These are phyloP conservation scores for Diversispora epigaea DNA, from an alignment of 192 early-diverging fungal genomes.

Conservation along the genomic window DNA sequence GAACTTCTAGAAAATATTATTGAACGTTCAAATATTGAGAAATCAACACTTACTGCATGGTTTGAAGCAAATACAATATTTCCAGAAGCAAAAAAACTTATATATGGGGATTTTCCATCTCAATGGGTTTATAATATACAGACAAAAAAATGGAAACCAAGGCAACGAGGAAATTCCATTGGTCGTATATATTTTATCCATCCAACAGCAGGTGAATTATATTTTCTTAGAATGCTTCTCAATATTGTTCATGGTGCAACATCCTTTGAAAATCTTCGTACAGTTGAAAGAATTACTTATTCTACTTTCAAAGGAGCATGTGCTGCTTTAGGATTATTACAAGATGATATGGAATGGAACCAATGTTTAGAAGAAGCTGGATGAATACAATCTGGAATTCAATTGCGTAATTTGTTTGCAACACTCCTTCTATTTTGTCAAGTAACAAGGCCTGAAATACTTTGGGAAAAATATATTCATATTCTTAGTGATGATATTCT, in stretches of 20 bases:
- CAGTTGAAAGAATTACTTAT: conserved; percentile 16
- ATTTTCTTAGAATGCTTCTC: conserved; percentile 35
- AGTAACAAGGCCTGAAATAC: background rate
- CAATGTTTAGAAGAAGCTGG: conserved; percentile 30
- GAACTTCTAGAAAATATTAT: no score
- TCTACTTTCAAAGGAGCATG: conserved; percentile 36
- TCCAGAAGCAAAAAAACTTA: background rate
- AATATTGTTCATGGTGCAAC: conserved; percentile 25
- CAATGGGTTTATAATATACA: conserved; percentile 24
- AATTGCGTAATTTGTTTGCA: conserved; percentile 36
- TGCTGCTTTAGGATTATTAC: conserved; percentile 28
- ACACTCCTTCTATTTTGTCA: conserved; percentile 6
- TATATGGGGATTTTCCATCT: conserved; percentile 24
- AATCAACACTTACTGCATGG: conserved; percentile 31
- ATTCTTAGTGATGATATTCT: no score
- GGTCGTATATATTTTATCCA: conserved; percentile 34
- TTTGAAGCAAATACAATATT: conserved; percentile 19
- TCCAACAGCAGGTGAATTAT: no score
- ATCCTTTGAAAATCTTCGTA: conserved; percentile 33
- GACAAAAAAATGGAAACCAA: conserved; percentile 17
- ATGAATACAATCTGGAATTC: conserved; percentile 12
- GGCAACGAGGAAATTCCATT: conserved; percentile 24
- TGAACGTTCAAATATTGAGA: background rate
- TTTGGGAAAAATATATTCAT: no score
- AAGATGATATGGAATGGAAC: conserved; percentile 37